Base-by-base conservation (phyloP, 2,329 filamentous ascomycete species). In the Alternaria consortialis region DNA sequence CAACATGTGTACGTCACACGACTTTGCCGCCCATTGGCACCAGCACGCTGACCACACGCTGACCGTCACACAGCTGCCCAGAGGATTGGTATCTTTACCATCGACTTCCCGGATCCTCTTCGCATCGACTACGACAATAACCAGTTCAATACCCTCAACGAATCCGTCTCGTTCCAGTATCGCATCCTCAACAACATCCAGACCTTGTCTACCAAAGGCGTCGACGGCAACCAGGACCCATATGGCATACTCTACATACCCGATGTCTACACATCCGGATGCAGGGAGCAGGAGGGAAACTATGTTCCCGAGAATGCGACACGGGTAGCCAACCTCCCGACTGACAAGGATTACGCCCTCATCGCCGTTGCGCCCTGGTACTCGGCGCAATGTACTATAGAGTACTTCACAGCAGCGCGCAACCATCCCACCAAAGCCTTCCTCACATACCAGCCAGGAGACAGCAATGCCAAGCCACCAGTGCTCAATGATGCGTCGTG, bases 311-410 rank as follows among this genome's bases (percentile, higher is more conserved):
- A 77, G 37, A 94, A 95, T 76, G 92, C 88, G 56, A 97, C 92
- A 12, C 87, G 90, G 15, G 85, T 87, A 68, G 77, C 79, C n/a
- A 85, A 95, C 71, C 86, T 97, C 15, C 84, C 85, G 0, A 82
- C 84, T 0, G 85, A 85, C 50, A 75, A 77, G 20, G 88, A 91
- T 67, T 93, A 92, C 76, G 88, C 90, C 56, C 83, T 93, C 53
- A 87, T 97, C 69, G 94, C 91, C 29, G 81, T 97, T 54, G 94
- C 92, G 25, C 94, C 94, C 29, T 98, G 94, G 94, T 88, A 93
- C 69, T 91, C 85, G 63, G 81, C 85, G 7, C 81, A 87, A 27
- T 99, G 94, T 75, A 91, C 92, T 12, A 80, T 84, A 56, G 86
- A 90, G 44, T 97, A 93, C 75, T 84, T 98, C 47, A 80, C 84